A percentile compares a stretch with the other conserved stretches of the same genome.
These are phyloP conservation scores for Cladosporium sp. DNA, from an alignment of 2,329 filamentous ascomycete species.

Conservation along the genomic window DNA sequence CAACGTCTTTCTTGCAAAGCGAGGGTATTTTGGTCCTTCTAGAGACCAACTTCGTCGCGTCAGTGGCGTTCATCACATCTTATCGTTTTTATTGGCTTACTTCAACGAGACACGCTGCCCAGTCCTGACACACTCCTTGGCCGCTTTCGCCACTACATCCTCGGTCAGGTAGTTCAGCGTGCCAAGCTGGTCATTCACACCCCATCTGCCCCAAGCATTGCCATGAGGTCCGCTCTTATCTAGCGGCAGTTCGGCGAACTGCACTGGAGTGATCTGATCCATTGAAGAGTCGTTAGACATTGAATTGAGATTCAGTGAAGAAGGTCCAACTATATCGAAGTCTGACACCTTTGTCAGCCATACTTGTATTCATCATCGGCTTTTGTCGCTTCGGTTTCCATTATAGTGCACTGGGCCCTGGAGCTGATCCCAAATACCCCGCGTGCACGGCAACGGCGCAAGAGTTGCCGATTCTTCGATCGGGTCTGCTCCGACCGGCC, in stretches of 20 bases:
- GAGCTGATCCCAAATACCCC: no score
- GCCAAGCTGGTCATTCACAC: slow-evolving; percentile 55
- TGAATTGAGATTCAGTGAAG: no score
- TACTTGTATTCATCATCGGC: no score
- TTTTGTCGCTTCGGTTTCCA: no score
- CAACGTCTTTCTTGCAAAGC: not conserved
- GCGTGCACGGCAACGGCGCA: no score
- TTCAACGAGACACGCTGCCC: not conserved
- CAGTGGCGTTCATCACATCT: no score
- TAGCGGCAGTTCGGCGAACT: slow-evolving; percentile 36
- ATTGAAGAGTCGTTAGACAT: no score
- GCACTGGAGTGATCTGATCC: not conserved
- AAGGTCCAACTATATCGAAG: no score
- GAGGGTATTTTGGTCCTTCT: not conserved
- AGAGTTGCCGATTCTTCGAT: no score
- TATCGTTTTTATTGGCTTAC: not conserved
- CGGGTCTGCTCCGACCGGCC: no score
- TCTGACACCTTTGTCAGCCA: no score
- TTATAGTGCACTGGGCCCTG: no score
- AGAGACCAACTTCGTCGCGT: not conserved
- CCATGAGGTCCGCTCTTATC: slow-evolving; percentile 42
- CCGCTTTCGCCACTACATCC: slow-evolving; percentile 36
- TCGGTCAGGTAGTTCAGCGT: slow-evolving; percentile 58
- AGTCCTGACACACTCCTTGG: slow-evolving; percentile 21
- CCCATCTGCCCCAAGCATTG: slow-evolving; percentile 38